Evolutionary conservation across 1,139 yeast species (phyloP).

Genomic region (Yamadazyma jaroonii): DNA sequence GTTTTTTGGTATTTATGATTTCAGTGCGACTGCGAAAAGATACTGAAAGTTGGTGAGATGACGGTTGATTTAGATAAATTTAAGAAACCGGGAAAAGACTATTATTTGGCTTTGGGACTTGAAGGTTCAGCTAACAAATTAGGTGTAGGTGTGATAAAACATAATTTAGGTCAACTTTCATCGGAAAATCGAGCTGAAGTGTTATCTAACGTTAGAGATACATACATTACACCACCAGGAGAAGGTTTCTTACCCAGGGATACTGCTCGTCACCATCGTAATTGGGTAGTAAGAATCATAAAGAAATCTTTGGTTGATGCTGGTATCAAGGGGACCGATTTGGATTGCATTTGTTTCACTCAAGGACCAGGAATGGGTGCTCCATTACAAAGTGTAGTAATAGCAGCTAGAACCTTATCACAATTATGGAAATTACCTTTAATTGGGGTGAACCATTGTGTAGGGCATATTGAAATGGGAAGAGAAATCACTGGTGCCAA

Average conservation of each 20-base stretch:
- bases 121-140: conserved; percentile 97
- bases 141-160: conserved; percentile 90
- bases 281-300: conserved; percentile 88
- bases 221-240: conserved; percentile 95
- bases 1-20: not conserved
- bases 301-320: conserved; percentile 67
- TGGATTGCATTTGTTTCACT: conserved; percentile 92
- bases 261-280: conserved; percentile 93
- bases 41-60: conserved; percentile 1
- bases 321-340: conserved; percentile 49
- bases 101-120: conserved; percentile 77
- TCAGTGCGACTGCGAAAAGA: too few species aligned
- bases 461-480: conserved; percentile 99
- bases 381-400: conserved; percentile 87
- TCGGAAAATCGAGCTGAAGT: conserved; percentile 65
- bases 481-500: conserved; percentile 94
- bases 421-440: conserved; percentile 81
- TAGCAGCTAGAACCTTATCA: conserved; percentile 86
- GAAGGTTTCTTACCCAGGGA: conserved; percentile 96
- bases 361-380: conserved; percentile 99
- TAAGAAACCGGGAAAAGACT: conserved; percentile 41
- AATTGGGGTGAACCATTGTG: conserved; percentile 94
- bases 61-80: conserved; percentile 38
- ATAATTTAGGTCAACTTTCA: conserved; percentile 52
- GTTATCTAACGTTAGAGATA: conserved; percentile 85